phyloP scores from a whole-genome alignment of 2,329 filamentous ascomycete genomes.

The Pseudogymnoascus sp. region DNA sequence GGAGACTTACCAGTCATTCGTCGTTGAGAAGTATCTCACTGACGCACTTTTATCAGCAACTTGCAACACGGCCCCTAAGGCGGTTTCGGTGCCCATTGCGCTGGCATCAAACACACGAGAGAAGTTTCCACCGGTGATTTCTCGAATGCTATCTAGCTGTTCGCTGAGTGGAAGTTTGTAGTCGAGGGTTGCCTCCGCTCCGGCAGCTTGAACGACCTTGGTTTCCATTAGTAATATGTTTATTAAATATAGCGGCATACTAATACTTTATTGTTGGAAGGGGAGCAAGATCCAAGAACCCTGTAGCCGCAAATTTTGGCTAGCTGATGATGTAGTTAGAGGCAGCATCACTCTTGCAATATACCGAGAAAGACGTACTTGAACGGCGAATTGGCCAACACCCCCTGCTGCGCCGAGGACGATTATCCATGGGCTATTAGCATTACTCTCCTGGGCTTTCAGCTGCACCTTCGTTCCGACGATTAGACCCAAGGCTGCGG shows the following conservation, averaged over 20 bases:
- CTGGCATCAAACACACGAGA: constrained; percentile 30
- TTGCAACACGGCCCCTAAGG: constrained; percentile 27
- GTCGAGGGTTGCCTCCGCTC: constrained; percentile 31
- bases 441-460: neutral
- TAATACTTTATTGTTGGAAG: constrained; percentile 19
- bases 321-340: constrained; percentile 22
- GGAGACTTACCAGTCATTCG: constrained; percentile 30
- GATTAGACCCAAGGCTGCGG: constrained; percentile 29
- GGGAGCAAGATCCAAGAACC: constrained; percentile 32
- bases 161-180: constrained; percentile 25
- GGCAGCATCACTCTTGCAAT: neutral
- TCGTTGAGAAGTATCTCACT: constrained; percentile 29
- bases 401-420: constrained; percentile 31
- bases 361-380: constrained; percentile 16
- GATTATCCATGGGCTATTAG: constrained; percentile 32
- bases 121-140: constrained; percentile 31
- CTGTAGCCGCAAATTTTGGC: constrained; percentile 32
- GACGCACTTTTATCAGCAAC: constrained; percentile 17
- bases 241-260: too few species aligned
- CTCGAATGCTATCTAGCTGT: constrained; percentile 28
- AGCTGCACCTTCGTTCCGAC: constrained; percentile 24
- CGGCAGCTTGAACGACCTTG: constrained; percentile 25
- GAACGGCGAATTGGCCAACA: constrained; percentile 32
- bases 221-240: constrained; percentile 7
- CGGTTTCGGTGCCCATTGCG: constrained; percentile 25